Base-by-base conservation (phyloP, 2,329 filamentous ascomycete genomes). In the Calonectria crousiana region DNA sequence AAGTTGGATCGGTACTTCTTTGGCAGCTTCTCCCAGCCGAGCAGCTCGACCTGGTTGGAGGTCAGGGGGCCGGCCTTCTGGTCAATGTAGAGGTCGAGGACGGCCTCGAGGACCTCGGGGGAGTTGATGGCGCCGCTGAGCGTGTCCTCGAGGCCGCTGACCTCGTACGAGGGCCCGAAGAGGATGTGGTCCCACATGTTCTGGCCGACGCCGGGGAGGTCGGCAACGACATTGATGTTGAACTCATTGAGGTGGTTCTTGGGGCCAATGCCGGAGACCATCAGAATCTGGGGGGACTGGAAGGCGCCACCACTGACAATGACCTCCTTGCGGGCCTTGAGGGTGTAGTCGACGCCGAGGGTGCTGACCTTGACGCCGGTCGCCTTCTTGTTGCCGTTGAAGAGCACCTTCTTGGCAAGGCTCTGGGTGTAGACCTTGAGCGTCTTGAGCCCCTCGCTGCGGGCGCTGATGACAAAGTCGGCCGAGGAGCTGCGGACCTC, bases 391-490 rank as follows among this genome's bases (percentile, higher is more conserved):
- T 83, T 75, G 0, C 49, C 49, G 65, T 87, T 77, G 58, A 89
- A 90, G 0, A 89, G 30, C 1, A 91, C 84, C 52, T 83, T 85
- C 75, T 86, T 85, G 3, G 86, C 89, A 6, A 86, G 80, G 0
- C 87, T 88, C 5, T 83, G 71, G 0, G 79, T 81, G 65, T 86
- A 89, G 0, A 89, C 79, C 4, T 80, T 85, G 4, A 89, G 80
- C 10, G 84, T 81, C 0, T 81, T 78, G n/a, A 78, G 76, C 0
- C 78, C 73, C 36, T 77, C 75, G 14, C 78, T 77, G 5, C 80
- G 82, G 0, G 80, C 81, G 14, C 67, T 32, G 52, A 81, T 78
- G n/a, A 82, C 53, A 38, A 78, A 82, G 34, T 80, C 72, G 1
- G 78, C 78, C 2, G 81, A 82, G 1, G 80, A 78, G 26, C 80